Evolutionary conservation across 495 filamentous ascomycete species (phyloP).

Genomic region (Podospora bellae-mahoneyi): DNA sequence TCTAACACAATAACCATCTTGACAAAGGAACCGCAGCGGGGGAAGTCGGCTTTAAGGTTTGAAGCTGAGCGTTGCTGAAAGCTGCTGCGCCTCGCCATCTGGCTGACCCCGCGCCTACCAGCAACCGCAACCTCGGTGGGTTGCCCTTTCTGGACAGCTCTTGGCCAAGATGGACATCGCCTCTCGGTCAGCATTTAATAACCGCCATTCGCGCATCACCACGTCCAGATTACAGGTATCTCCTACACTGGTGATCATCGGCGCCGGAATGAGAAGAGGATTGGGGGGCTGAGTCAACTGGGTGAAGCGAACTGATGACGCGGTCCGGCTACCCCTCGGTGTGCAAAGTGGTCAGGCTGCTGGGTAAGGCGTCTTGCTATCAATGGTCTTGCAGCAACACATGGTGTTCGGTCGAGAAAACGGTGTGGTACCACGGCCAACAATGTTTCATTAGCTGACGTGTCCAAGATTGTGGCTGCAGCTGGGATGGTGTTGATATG

Average conservation of each 20-base stretch:
- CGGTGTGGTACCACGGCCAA: too few species aligned
- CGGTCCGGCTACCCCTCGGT: neutral
- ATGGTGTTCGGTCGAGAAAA: neutral
- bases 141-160: neutral
- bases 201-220: neutral
- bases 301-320: neutral
- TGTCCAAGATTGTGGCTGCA: too few species aligned
- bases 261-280: neutral
- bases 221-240: neutral
- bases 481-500: too few species aligned
- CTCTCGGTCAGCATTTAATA: neutral
- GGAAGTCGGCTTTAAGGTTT: neutral
- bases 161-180: neutral
- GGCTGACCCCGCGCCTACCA: neutral
- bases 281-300: neutral
- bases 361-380: neutral
- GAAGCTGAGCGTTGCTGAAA: neutral
- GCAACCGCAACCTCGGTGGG: neutral
- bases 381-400: too few species aligned
- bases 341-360: neutral
- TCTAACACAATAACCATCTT: neutral
- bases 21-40: neutral
- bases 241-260: neutral
- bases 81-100: neutral
- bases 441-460: too few species aligned